Evolutionary conservation across 2,329 filamentous ascomycete species (phyloP), one percentile per base, ranked within the genome.

Genomic region (Colletotrichum kahawae): DNA sequence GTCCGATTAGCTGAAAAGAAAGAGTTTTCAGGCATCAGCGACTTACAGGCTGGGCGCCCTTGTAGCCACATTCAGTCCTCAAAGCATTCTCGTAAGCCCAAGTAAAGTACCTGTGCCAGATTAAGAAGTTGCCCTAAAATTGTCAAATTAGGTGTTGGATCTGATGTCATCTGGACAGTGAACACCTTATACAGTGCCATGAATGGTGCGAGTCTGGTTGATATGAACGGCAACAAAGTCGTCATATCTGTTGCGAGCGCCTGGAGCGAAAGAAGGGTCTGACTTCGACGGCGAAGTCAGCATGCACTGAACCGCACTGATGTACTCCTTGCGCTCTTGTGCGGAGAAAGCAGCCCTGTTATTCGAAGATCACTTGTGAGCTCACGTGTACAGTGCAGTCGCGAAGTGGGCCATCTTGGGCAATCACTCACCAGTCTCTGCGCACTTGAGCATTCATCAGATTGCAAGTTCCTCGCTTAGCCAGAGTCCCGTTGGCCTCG

Each of bases 271-370:
- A 2, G 66, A 43, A 4, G 66, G n/a, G 5, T 69, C 65, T 0
- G 67, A 74, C 57, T 67, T 73, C 16, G 70, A 63, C 29, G 77
- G 74, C 6, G 69, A 57, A 29, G 64, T 70, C 66, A 66, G 48
- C 29, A 78, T 43, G 31, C 76, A 77, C 43, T 78, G 72, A 31
- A 77, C 75, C 10, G 77, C 75, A 18, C 63, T 63, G 70, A 78
- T 77, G 65, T 76, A 78, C 7, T 70, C 70, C 67, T 77, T 76
- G 27, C 72, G 72, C 67, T 78, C 75, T 21, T 77, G 75, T 12
- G 76, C 79, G 43, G 78, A 79, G 56, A 78, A 74, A 33, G 78
- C 78, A 13, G 78, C 75, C 62, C 78, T 82, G 18, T 60, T 67
- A 9, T 76, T 2, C 5, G 31, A 34, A 31, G 2, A 14, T 33